Percentiles rank a stretch among this genome's conserved stretches.
These are phyloP conservation scores for Apiotrichum mycotoxinovorans DNA, from an alignment of 1,284 basidiomycete species.

Conservation along the genomic window DNA sequence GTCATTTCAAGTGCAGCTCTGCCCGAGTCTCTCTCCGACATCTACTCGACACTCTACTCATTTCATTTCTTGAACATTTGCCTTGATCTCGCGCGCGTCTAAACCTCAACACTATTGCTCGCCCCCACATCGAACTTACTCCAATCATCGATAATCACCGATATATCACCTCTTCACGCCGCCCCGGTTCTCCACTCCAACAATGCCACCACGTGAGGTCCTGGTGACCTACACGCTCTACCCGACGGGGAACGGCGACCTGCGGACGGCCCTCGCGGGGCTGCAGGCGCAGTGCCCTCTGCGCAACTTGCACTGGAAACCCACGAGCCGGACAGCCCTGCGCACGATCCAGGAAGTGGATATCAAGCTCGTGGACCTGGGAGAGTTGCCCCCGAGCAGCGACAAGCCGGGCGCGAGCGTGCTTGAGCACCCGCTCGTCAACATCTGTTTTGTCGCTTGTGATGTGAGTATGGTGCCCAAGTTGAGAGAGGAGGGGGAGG, in stretches of 20 bases:
- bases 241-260: slow-evolving; percentile 26
- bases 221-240: slow-evolving; percentile 46
- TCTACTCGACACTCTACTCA: too few species aligned
- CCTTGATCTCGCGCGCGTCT: too few species aligned
- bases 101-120: too few species aligned
- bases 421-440: slow-evolving; percentile 79
- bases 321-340: slow-evolving; percentile 62
- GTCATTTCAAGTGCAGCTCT: too few species aligned
- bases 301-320: slow-evolving; percentile 86
- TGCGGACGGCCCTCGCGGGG: slow-evolving; percentile 60
- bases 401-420: slow-evolving; percentile 61
- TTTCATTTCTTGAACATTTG: too few species aligned
- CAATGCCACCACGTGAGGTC: slow-evolving; percentile 31
- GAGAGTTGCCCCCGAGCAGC: slow-evolving; percentile 53
- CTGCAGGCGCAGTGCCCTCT: slow-evolving; percentile 73
- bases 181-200: not conserved
- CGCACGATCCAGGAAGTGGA: slow-evolving; percentile 84
- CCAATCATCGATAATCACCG: too few species aligned
- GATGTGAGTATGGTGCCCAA: slow-evolving; percentile 72
- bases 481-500: too few species aligned
- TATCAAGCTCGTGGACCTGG: slow-evolving; percentile 66
- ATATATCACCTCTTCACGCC: not conserved
- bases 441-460: slow-evolving; percentile 78
- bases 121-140: too few species aligned
- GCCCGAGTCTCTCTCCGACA: too few species aligned